Evolutionary conservation across 2,329 filamentous ascomycete genomes (phyloP), one percentile per base, ranked within the genome.

Genomic region (Aspergillus ibericus): DNA sequence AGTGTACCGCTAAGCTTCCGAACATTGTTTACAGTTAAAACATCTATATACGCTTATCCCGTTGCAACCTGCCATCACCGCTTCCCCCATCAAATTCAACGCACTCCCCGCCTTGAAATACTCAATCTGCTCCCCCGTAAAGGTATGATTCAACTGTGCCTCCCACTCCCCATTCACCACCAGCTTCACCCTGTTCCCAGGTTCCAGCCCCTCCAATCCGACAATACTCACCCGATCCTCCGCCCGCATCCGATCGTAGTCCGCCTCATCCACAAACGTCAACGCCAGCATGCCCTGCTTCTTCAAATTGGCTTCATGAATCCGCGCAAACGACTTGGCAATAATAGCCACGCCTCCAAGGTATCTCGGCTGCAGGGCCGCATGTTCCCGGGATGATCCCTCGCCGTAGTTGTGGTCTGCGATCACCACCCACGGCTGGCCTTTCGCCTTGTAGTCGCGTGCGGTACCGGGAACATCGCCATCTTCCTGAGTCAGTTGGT

Each of bases 51-150:
- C n/a, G n/a, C n/a, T n/a, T n/a, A n/a, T n/a, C n/a, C n/a, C n/a
- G n/a, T n/a, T n/a, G n/a, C n/a, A n/a, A n/a, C n/a, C n/a, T n/a
- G n/a, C n/a, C n/a, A n/a, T n/a, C n/a, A n/a, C n/a, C n/a, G n/a
- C n/a, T n/a, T n/a, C n/a, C n/a, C n/a, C 18, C 49, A 52, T 52
- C 15, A 52, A n/a, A 16, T 38, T 52, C 35, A 52, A 52, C 20
- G 49, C 49, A 38, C 49, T 52, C 18, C 49, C 49, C 4, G 13
- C 35, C 15, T 34, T 15, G 22, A 38, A 52, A 29, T 52, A 52
- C 34, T 13, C 32, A 27, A 52, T 52, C 15, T 52, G 34, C 49
- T 52, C 49, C 35, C 16, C n/a, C 3, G 34, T 52, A 25, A 52
- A 52, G 13, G 34, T 38, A 18, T 52, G 49, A 15, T 25, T 22